Base-by-base conservation (phyloP, 75 land plant genomes). In the Cupressus sempervirens region DNA sequence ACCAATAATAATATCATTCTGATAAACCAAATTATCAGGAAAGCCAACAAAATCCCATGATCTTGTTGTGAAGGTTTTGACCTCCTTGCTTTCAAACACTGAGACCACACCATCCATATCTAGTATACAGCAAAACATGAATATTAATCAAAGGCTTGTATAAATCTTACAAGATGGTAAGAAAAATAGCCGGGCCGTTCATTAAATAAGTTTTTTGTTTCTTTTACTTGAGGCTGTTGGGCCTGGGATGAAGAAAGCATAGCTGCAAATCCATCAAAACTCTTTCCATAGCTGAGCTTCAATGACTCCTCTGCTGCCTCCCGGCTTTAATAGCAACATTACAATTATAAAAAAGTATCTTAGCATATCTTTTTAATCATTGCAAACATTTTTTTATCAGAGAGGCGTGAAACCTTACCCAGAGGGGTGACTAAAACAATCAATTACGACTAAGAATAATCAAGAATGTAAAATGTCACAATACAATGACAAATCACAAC, bases 61-160 rank as follows among this genome's bases (percentile, higher is more conserved):
- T 86, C 54, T 80, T 41, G 97, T 95, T 18, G 97, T 95, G 65
- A 91, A 88, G 46, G 90, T 89, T 43, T 30, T 30, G 10, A 83
- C 38, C 13, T 83, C 7, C 32, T 54, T 81, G 76, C 91, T 93
- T 10, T 90, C 91, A 80, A 84, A 86, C 9, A 87, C 93, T 2
- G 90, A 86, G 29, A 93, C 62, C 34, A 95, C 88, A 3, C 89
- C 93, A 15, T 82, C 81, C 74, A 88, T 85, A 16, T 67, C 89
- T 83, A 58, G 26, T 30, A 0, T 15, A 15, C 8, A 43, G 43
- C 86, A 50, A 48, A 48, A 1, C 83, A 34, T 16, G 70, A 48
- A 20, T 48, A n/a, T n/a, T n/a, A n/a, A 10, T 48, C 11, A 48
- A 48, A 9, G 11, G 52, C 1, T 2, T 48, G n/a, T 48, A 10